phyloP scores from a whole-genome alignment of 768 basidiomycete species.

The Leccinum variicolor region DNA sequence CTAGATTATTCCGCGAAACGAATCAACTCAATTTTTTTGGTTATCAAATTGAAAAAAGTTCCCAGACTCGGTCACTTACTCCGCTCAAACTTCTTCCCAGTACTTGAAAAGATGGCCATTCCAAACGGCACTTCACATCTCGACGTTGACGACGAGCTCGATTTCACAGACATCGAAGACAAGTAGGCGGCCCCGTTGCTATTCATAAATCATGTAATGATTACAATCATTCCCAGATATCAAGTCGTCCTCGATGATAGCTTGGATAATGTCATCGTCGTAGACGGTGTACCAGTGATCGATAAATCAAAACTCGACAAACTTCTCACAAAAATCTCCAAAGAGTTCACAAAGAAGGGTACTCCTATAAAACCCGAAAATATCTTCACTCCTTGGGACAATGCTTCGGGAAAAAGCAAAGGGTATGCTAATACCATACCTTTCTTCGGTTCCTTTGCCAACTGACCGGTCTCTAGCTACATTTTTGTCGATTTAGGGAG shows the following conservation, averaged over 20 bases:
- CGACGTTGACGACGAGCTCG: conserved; percentile 62
- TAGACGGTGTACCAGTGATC: conserved; percentile 90
- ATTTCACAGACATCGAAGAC: conserved; percentile 85
- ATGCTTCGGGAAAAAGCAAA: conserved; percentile 79
- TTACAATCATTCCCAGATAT: conserved; percentile 54
- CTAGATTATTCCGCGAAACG: background rate
- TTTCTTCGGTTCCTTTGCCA: conserved; percentile 1
- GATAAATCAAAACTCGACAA: conserved; percentile 82
- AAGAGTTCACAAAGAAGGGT: conserved; percentile 83
- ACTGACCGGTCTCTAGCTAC: conserved; percentile 46
- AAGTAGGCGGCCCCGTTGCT: conserved; percentile 48
- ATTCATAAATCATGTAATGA: background rate
- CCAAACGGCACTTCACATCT: conserved; percentile 30
- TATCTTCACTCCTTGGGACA: conserved; percentile 88
- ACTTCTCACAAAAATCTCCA: conserved; percentile 75
- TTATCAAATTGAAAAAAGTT: background rate
- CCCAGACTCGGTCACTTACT: background rate
- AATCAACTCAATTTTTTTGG: background rate
- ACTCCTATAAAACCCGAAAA: conserved; percentile 70
- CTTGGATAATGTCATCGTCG: conserved; percentile 87
- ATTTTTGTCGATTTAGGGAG: conserved; percentile 78
- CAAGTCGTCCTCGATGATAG: conserved; percentile 79
- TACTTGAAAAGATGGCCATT: conserved; percentile 42
- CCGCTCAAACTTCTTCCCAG: background rate
- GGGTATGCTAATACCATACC: conserved; percentile 53